A percentile compares a stretch with the other conserved stretches of the same genome.
phyloP scores from a whole-genome alignment of 305 asterid species.

The Solanum hybrid region DNA sequence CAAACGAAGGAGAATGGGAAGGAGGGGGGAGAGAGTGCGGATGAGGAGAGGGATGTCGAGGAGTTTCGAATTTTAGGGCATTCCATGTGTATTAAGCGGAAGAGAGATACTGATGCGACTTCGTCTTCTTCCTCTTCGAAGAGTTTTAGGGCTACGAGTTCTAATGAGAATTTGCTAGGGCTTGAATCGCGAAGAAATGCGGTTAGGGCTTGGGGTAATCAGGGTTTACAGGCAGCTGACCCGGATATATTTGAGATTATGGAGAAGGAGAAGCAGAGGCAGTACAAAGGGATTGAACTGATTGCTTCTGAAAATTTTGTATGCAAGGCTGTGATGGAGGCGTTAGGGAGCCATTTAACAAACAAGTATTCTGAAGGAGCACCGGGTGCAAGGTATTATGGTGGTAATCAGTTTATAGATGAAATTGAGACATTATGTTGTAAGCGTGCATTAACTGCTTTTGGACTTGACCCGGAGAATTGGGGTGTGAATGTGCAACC shows the following conservation, averaged over 20 bases:
- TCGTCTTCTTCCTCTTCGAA: conserved; percentile 36
- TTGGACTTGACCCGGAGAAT: conserved; percentile 44
- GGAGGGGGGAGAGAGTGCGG: conserved; percentile 26
- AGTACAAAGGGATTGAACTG: conserved; percentile 68
- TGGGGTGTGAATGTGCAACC: conserved; percentile 99
- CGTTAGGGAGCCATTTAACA: conserved; percentile 73
- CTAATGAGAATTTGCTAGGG: conserved; percentile 14
- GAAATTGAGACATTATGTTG: conserved; percentile 71
- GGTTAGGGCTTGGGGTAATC: conserved; percentile 77
- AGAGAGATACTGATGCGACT: conserved; percentile 51
- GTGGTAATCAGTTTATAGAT: conserved; percentile 76
- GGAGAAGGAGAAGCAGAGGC: conserved; percentile 84
- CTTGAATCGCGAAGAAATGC: conserved; percentile 43
- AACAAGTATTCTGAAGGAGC: conserved; percentile 80
- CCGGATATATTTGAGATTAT: conserved; percentile 52
- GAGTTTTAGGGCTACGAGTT: conserved; percentile 23
- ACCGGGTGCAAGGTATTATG: conserved; percentile 74
- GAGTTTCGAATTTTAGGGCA: conserved; percentile 89
- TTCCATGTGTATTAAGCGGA: conserved; percentile 80
- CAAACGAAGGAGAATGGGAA: conserved; percentile 34
- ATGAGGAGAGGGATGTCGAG: conserved; percentile 42
- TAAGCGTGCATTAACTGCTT: conserved; percentile 60
- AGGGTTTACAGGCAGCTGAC: conserved; percentile 44
- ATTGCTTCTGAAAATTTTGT: conserved; percentile 93
- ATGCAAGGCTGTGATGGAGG: conserved; percentile 81